phyloP scores from a whole-genome alignment of 108 stramenopile species.

The Conticribra weissflogii region DNA sequence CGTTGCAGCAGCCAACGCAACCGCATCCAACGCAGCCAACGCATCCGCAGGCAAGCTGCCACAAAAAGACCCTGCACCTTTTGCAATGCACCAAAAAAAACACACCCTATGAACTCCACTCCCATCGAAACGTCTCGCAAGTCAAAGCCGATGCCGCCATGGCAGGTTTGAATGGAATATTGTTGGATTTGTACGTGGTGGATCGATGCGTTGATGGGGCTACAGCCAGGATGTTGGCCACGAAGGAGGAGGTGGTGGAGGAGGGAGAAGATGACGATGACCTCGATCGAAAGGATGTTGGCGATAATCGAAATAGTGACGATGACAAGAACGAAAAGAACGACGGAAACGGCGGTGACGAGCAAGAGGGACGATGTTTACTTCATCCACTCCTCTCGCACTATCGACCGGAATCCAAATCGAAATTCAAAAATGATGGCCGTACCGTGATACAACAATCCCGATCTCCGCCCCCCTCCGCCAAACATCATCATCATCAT shows the following conservation, averaged over 20 bases:
- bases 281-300: background rate
- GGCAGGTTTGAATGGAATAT: conserved; percentile 33
- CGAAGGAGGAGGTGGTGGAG: conserved; percentile 3
- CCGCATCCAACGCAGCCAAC: conserved; percentile 1
- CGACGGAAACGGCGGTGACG: no score
- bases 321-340: no score
- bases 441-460: no score
- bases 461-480: no score
- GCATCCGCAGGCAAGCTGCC: background rate
- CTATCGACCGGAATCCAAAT: no score
- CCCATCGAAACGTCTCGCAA: conserved; percentile 30
- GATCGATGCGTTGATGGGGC: conserved; percentile 42
- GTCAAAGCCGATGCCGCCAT: conserved; percentile 41
- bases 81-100: conserved; percentile 18
- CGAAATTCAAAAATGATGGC: no score
- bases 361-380: no score
- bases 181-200: conserved; percentile 32
- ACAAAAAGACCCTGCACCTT: conserved; percentile 11
- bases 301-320: no score
- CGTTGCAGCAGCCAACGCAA: no score
- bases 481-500: no score
- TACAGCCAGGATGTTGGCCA: conserved; percentile 29
- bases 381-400: no score
- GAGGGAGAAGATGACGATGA: background rate
- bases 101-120: conserved; percentile 31